Conservation (phyloP, 2,329 filamentous ascomycete species). For the Trichoderma simmonsii region DNA sequence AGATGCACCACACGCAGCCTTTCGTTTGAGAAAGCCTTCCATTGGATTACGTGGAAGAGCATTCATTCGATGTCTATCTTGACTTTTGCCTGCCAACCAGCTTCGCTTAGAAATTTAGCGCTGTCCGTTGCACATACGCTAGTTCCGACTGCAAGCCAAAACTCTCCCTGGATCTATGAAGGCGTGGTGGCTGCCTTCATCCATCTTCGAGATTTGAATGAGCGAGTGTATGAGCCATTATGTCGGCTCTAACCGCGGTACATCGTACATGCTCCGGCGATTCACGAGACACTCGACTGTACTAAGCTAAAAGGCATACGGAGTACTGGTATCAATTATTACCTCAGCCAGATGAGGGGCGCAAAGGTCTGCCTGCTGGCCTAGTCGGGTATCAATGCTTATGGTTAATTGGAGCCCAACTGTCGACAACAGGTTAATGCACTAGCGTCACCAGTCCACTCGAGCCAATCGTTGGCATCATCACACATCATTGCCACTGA, state of each 20-base stretch:
- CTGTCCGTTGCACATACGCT: neutral
- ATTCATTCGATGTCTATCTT: neutral
- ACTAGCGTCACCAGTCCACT: conserved; percentile 26
- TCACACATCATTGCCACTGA: conserved; percentile 5
- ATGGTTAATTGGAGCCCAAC: conserved; percentile 38
- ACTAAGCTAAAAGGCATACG: neutral
- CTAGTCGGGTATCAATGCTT: conserved; percentile 40
- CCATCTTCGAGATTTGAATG: neutral
- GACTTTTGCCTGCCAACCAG: neutral
- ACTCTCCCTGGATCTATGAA: neutral
- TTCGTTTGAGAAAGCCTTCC: neutral
- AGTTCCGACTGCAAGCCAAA: neutral
- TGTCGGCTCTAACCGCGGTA: neutral
- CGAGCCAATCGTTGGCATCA: neutral
- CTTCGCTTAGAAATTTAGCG: neutral
- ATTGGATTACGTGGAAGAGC: neutral
- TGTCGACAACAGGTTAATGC: conserved; percentile 25
- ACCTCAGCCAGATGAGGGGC: conserved; percentile 9
- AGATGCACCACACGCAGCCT: neutral
- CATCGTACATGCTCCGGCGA: neutral
- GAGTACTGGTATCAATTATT: neutral
- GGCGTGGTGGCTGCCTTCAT: neutral
- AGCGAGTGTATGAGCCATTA: neutral
- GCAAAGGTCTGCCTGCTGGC: conserved; percentile 8
- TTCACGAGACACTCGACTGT: neutral